Evolutionary conservation across 2,329 filamentous ascomycete genomes (phyloP).

Genomic region (Plenodomus lindquistii): DNA sequence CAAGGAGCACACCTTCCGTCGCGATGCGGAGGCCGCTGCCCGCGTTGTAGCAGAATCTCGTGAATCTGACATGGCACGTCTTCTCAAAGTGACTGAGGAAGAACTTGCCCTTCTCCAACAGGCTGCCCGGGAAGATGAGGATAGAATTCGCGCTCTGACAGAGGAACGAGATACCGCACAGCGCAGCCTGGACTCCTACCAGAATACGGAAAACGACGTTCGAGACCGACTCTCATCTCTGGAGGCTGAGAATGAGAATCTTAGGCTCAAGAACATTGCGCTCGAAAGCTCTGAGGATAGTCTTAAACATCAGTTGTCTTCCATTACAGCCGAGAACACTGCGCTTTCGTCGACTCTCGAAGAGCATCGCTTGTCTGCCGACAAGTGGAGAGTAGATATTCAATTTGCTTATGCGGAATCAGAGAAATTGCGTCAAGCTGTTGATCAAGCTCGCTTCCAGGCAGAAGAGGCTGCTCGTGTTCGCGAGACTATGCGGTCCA

Average conservation of each 20-base stretch:
- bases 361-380: conserved; percentile 64
- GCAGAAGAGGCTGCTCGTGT: conserved; percentile 84
- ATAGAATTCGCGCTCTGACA: conserved; percentile 47
- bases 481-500: conserved; percentile 80
- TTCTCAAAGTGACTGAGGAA: conserved; percentile 55
- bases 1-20: conserved; percentile 36
- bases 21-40: conserved; percentile 48
- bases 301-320: conserved; percentile 56
- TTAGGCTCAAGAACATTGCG: conserved; percentile 50
- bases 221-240: conserved; percentile 57
- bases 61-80: conserved; percentile 49
- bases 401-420: conserved; percentile 56
- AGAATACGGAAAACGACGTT: conserved; percentile 49
- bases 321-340: conserved; percentile 63
- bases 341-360: conserved; percentile 64
- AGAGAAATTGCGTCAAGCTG: conserved; percentile 72
- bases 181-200: conserved; percentile 44
- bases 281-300: conserved; percentile 47
- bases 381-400: conserved; percentile 63
- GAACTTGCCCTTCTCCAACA: conserved; percentile 53
- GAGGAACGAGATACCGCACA: conserved; percentile 49
- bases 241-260: conserved; percentile 61
- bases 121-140: conserved; percentile 48
- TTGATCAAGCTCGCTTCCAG: conserved; percentile 75
- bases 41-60: conserved; percentile 49